Evolutionary conservation across 192 early-diverging fungal species (phyloP).

Genomic region (Coemansia sp.): DNA sequence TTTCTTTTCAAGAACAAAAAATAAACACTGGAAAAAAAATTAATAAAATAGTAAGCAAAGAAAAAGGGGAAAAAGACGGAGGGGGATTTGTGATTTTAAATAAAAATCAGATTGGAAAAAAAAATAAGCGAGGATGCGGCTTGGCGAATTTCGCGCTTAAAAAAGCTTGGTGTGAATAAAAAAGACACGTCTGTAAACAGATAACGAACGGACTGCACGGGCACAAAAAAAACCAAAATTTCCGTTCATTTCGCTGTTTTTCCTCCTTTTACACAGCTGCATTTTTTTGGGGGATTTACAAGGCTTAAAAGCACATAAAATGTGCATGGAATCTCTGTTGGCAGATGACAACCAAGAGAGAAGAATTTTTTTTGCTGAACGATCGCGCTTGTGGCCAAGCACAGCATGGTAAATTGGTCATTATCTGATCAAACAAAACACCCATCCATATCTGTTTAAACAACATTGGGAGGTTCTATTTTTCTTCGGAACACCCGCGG

Average conservation of each 20-base stretch:
- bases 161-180: background rate
- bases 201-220: background rate
- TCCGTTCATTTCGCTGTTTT: background rate
- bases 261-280: no score
- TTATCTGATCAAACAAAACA: background rate
- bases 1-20: background rate
- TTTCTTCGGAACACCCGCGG: background rate
- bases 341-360: no score
- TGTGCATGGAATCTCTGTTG: background rate
- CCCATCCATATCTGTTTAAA: slow-evolving; percentile 1
- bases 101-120: background rate
- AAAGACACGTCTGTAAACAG: background rate
- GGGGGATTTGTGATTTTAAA: background rate
- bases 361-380: no score
- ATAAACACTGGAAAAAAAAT: background rate
- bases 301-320: background rate
- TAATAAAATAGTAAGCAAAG: background rate
- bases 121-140: background rate
- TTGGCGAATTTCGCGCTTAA: background rate
- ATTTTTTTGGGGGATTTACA: background rate
- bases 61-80: background rate
- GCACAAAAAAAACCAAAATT: background rate
- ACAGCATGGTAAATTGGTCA: background rate
- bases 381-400: no score
- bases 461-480: background rate